Percentiles rank a stretch among this genome's conserved stretches.
Evolutionary conservation across 352 stramenopile genomes (phyloP).

Genomic region (Phytopythium boreale): DNA sequence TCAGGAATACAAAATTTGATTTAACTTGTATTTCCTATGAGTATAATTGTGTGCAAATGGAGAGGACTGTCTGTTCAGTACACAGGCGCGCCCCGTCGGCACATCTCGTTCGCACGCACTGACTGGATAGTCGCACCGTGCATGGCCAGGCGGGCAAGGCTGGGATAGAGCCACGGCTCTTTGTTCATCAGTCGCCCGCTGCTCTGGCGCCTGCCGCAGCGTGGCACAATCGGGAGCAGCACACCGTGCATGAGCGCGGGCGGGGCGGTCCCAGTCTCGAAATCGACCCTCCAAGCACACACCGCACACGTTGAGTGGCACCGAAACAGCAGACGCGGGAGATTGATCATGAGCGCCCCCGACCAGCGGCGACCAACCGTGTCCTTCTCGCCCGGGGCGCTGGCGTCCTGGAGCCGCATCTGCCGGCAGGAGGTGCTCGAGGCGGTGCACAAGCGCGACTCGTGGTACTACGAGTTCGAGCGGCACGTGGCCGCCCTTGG

Average conservation of each 20-base stretch:
- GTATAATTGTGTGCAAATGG: too few species aligned
- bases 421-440: slow-evolving; percentile 25
- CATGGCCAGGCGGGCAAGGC: not conserved
- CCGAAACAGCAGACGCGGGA: not conserved
- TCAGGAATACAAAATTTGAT: too few species aligned
- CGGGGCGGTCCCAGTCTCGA: too few species aligned
- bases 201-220: too few species aligned
- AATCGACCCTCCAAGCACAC: too few species aligned
- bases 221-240: too few species aligned
- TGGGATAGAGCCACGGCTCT: not conserved
- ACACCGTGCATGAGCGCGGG: too few species aligned
- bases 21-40: too few species aligned
- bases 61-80: too few species aligned
- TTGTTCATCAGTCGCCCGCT: not conserved
- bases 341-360: not conserved
- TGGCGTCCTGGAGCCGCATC: slow-evolving; percentile 26
- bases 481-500: slow-evolving; percentile 17
- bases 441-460: slow-evolving; percentile 27
- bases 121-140: not conserved
- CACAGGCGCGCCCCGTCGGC: too few species aligned
- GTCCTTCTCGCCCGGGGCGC: slow-evolving; percentile 12
- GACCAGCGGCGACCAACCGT: not conserved
- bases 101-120: not conserved
- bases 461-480: slow-evolving; percentile 42
- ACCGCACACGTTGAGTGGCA: too few species aligned